Evolutionary conservation across 176 grass and related monocot species (phyloP).

Genomic region (Juncus effusus): DNA sequence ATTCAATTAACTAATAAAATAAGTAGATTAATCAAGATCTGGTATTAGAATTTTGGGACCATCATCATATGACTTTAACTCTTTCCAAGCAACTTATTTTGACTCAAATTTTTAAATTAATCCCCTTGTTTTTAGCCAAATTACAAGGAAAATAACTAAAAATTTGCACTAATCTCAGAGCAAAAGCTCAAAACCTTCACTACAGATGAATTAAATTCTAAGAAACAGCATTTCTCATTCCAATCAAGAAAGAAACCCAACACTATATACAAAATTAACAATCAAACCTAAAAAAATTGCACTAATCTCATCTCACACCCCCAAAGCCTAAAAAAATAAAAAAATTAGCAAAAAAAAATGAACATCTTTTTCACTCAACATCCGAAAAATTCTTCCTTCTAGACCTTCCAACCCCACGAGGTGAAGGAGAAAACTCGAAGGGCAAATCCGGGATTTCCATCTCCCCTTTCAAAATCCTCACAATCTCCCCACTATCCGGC

Average conservation of each 20-base stretch:
- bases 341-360: neutral
- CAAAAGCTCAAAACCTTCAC: too few species aligned
- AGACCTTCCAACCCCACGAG: slow-evolving; percentile 43
- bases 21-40: too few species aligned
- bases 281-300: slow-evolving; percentile 4
- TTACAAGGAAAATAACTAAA: too few species aligned
- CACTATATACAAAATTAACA: slow-evolving; percentile 16
- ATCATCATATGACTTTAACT: too few species aligned
- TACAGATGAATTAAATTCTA: neutral
- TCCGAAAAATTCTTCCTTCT: slow-evolving; percentile 35
- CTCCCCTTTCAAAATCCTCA: slow-evolving; percentile 73
- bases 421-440: slow-evolving; percentile 60
- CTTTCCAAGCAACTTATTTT: too few species aligned
- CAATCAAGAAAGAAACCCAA: neutral
- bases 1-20: too few species aligned
- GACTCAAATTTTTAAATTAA: too few species aligned
- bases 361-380: slow-evolving; percentile 17
- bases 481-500: slow-evolving; percentile 71
- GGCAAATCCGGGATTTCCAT: slow-evolving; percentile 69
- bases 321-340: slow-evolving; percentile 13
- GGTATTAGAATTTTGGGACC: too few species aligned
- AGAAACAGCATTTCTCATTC: slow-evolving; percentile 15
- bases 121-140: too few species aligned
- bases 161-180: too few species aligned
- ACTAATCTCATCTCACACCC: slow-evolving; percentile 3